Base-by-base conservation (phyloP, 1,284 basidiomycete species). In the Anthracocystis panici-leucophaei region DNA sequence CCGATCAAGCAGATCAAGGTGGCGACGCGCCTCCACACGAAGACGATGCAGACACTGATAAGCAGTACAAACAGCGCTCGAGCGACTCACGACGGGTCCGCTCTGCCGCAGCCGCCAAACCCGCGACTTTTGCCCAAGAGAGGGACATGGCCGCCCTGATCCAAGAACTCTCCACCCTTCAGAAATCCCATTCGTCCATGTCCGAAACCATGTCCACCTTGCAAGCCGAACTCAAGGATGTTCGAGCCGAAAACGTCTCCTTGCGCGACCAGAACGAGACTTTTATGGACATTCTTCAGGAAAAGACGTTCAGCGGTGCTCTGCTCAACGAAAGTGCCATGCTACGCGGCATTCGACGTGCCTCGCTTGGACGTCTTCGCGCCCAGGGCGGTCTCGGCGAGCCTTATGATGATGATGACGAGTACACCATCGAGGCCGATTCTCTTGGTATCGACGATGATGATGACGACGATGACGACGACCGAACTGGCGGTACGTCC, bases 291-390 rank as follows among this genome's bases (percentile, higher is more conserved):
- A 76, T 81, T 25, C 58, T 81, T 3, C 73, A 81, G 48, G 79
- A 81, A 44, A 80, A 80, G 70, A 80, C 79, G 1, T 73, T 81
- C 44, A 78, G 76, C 48, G 79, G 78, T 16, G 78, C 75, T 2
- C 52, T 80, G 44, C 68, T 80, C 44, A 68, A 66, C 44, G 76
- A 80, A 29, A 80, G 75, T 33, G 78, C 78, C 11, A 73, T 81
- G 57, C 67, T 80, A 21, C 66, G 71, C 20, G 71, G 71, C 46
- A 57, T 74, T 11, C 61, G 67, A 50, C 44, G 64, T 14, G 59
- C 72, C 18, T 65, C 66, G 2, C 57, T 58, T 3, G 63, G 66
- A 5, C 63, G 64, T 29, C 56, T 69, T 16, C 54, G 35, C 14
- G 60, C 59, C 21, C 48, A 57, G 18, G 41, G 60, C 7, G 60